Percentiles rank a stretch among this genome's conserved stretches.
Conservation (phyloP, 768 basidiomycete species). For the Leccinum obscurum region DNA sequence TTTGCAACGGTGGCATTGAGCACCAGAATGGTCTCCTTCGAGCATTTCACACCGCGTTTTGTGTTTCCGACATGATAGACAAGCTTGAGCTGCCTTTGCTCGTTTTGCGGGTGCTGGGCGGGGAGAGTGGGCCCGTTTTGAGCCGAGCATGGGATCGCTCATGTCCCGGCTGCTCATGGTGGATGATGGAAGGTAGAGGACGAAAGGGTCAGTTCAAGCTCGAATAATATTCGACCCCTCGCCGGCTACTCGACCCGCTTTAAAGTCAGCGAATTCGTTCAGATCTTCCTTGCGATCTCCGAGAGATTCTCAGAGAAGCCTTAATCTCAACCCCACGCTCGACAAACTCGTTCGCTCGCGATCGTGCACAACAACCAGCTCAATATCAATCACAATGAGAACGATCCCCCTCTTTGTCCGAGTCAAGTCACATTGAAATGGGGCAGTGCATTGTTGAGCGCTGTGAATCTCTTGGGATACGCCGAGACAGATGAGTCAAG, state of each 20-base stretch:
- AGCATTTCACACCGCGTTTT: slow-evolving; percentile 53
- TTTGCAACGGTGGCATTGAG: slow-evolving; percentile 51
- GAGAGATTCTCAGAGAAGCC: slow-evolving; percentile 4
- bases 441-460: neutral
- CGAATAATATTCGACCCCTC: slow-evolving; percentile 9
- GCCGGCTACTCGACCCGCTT: slow-evolving; percentile 23
- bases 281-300: neutral
- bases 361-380: neutral
- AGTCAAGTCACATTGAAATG: neutral
- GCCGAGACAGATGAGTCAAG: slow-evolving; percentile 20
- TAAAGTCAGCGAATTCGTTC: slow-evolving; percentile 25
- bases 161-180: slow-evolving; percentile 21
- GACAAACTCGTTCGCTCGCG: neutral
- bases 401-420: neutral
- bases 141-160: slow-evolving; percentile 24
- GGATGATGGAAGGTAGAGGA: slow-evolving; percentile 11
- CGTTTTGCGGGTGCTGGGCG: slow-evolving; percentile 36
- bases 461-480: slow-evolving; percentile 3
- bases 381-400: neutral
- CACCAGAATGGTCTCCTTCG: slow-evolving; percentile 37
- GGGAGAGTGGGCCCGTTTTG: slow-evolving; percentile 35
- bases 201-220: slow-evolving; percentile 2
- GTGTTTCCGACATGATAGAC: slow-evolving; percentile 46
- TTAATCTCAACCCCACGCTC: slow-evolving; percentile 1
- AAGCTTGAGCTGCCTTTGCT: slow-evolving; percentile 46